Evolutionary conservation across 2,329 filamentous ascomycete genomes (phyloP), one percentile per base, ranked within the genome.

Genomic region (Colletotrichum agaves): DNA sequence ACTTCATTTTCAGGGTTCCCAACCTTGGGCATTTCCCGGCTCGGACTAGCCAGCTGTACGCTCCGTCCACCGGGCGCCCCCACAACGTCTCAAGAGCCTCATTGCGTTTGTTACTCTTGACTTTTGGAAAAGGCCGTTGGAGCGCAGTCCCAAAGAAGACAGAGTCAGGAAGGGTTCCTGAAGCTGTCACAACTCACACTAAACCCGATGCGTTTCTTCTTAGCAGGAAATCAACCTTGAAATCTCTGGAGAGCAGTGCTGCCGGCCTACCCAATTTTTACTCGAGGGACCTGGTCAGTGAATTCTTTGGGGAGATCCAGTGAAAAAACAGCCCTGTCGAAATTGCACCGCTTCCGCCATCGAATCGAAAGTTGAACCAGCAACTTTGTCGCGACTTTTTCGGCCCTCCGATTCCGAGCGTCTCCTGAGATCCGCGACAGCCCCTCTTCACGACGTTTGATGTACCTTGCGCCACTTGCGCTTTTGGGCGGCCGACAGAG

Each of bases 361-460:
- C 39, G 33, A 59, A 21, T 33, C 31, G 33, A 65, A 68, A 37
- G 39, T 65, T 68, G 49, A 63, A 60, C 39, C 46, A 55, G 53
- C 31, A 55, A 53, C 53, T 23, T 15, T 68, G 65, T 68, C 65
- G 61, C 65, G 61, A 55, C 31, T 49, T 27, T 39, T 41, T 41
- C 65, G 65, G 61, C 53, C 41, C 17, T n/a, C 21, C 53, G 39
- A 47, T 68, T 60, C 65, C 65, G 61, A 68, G 55, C 65, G 47
- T 68, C 61, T 49, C 65, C 65, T 65, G 61, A 68, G 55, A 68
- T 68, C 65, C 65, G 65, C 65, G 61, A 68, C 65, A 64, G 39
- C 17, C 47, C 61, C 65, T 59, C 41, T 23, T 33, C 47, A 23
- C 56, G 19, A 44, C 15, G 65, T 68, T 65, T 68, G 65, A 68